Conservation (phyloP, 768 basidiomycete species). For the Ramaria sp. region DNA sequence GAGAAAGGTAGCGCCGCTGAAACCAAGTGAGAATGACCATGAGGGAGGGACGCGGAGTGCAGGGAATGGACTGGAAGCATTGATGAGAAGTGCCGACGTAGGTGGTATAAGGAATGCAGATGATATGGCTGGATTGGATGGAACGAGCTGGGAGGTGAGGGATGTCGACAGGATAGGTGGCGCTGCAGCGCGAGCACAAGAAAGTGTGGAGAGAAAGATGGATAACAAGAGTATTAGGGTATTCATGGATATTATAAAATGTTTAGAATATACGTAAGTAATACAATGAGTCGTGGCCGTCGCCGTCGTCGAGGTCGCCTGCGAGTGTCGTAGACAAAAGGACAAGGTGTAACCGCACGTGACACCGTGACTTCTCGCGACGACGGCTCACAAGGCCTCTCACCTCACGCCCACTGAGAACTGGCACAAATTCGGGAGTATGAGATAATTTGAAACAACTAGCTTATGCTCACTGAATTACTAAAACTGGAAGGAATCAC, state of each 20-base stretch:
- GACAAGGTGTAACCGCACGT: no score
- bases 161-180: slow-evolving; percentile 45
- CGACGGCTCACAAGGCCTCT: no score
- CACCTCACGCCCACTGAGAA: no score
- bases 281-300: not conserved
- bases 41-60: slow-evolving; percentile 61
- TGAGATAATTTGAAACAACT: no score
- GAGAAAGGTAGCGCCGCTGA: slow-evolving; percentile 53
- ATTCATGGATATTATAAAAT: not conserved
- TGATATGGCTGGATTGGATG: slow-evolving; percentile 53
- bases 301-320: not conserved
- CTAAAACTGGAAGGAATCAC: no score
- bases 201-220: slow-evolving; percentile 20
- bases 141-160: slow-evolving; percentile 49
- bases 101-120: slow-evolving; percentile 63
- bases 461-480: no score
- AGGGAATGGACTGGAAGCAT: slow-evolving; percentile 26
- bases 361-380: no score
- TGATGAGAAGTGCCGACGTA: slow-evolving; percentile 42
- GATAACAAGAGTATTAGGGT: not conserved
- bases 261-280: not conserved
- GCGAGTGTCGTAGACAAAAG: not conserved
- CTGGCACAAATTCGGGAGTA: no score
- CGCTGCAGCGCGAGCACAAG: slow-evolving; percentile 13
- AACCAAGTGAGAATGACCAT: slow-evolving; percentile 90